A percentile compares a stretch with the other conserved stretches of the same genome.
Conservation (phyloP, 495 filamentous ascomycete species). For the Penicillium robsamsonii region DNA sequence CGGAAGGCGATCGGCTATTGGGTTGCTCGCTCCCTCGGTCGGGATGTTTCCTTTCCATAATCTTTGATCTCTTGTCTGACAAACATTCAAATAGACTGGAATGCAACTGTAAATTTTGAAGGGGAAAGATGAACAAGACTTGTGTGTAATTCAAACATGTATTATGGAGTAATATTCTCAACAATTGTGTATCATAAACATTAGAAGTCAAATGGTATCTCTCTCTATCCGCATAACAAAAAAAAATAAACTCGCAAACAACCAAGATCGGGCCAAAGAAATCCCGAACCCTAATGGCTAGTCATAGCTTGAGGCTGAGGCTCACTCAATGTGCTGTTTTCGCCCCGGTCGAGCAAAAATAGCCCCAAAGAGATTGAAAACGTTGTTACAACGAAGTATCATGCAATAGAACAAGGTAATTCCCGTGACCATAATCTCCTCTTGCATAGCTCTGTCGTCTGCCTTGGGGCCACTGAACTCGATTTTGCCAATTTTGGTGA, state of each 20-base stretch:
- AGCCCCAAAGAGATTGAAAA: slow-evolving; percentile 29
- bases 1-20: slow-evolving; percentile 26
- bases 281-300: neutral
- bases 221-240: neutral
- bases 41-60: slow-evolving; percentile 21
- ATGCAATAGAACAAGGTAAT: slow-evolving; percentile 32
- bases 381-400: slow-evolving; percentile 23
- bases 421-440: slow-evolving; percentile 37
- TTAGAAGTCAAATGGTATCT: slow-evolving; percentile 5
- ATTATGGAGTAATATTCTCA: neutral
- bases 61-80: neutral
- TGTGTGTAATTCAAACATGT: neutral
- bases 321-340: slow-evolving; percentile 9
- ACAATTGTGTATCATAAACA: neutral
- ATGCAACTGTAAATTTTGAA: neutral
- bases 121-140: neutral
- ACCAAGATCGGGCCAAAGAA: neutral
- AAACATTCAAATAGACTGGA: neutral
- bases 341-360: slow-evolving; percentile 20
- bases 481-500: slow-evolving; percentile 30
- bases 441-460: slow-evolving; percentile 16
- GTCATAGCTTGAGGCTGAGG: neutral
- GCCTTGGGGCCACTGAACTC: slow-evolving; percentile 31
- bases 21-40: slow-evolving; percentile 24
- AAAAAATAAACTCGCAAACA: neutral